Evolutionary conservation across 345 rosid species (phyloP), one percentile per base, ranked within the genome.

Genomic region (Salix viminalis): DNA sequence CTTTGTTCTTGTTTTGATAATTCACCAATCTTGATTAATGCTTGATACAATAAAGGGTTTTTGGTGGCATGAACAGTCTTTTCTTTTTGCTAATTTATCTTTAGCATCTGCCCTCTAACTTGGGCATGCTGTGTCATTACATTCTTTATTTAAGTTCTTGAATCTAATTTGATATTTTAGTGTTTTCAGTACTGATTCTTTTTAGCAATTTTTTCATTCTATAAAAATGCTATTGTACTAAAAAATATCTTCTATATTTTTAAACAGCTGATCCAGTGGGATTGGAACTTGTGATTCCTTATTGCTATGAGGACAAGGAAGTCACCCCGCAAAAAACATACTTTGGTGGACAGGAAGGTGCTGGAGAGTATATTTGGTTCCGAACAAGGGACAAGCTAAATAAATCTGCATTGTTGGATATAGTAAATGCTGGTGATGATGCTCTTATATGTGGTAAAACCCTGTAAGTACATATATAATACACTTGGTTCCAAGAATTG

Each of bases 321-420:
- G 84, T 86, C 77, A 82, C 89, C 74, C 99, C 99, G 16, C 90
- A 76, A 72, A 93, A 90, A 83, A 88, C 74, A 64, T 95, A 95
- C 83, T 95, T 90, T 79, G 99, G 99, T 26, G 99, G 99, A 36
- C 84, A 79, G 76, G 95, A 94, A 91, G 99, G 94, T 83, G 81
- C 50, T 77, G 97, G 96, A 80, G 94, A 90, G 83, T 90, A 85
- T 77, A 87, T 85, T 62, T 95, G 99, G 99, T 90, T 85, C 84
- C 87, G 93, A 85, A 82, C 91, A 69, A 89, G 82, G 84, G 82
- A 86, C 52, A 91, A 88, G 81, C 79, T 89, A 70, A 83, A 85
- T 71, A 92, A 86, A 73, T 85, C 88, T 77, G 92, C 83, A 41
- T 87, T 91, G 78, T 78, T 83, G 81, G 91, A 90, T 78, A 74